Evolutionary conservation across 1,284 basidiomycete species (phyloP), one percentile per base, ranked within the genome.

Genomic region (Cryptococcus neoformans): DNA sequence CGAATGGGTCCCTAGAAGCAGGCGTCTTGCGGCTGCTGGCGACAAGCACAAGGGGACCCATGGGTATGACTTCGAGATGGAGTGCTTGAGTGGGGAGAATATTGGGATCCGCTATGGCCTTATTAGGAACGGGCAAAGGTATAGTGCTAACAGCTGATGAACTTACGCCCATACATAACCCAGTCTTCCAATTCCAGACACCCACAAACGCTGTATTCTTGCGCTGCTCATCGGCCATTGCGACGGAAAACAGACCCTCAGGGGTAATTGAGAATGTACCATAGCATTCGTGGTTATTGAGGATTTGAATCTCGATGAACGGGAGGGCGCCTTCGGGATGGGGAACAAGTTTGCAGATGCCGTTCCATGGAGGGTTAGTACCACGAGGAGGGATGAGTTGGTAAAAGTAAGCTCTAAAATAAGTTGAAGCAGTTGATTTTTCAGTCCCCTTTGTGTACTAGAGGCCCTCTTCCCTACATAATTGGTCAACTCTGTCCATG

Each of bases 101-200:
- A 21, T 21, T 21, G 21, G 21, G 21, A 21, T 21, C 3, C 21
- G 21, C 21, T 21, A 21, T 21, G 21, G 21, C 21, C 21, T 21
- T 21, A 3, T 21, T 21, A 21, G 21, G 21, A 21, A 21, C 21
- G 21, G 3, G 21, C 21, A 21, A 21, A 21, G 21, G 21, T 21
- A 21, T 3, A 21, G 21, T 21, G 3, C 1, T 21, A 21, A 21
- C 21, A 21, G 21, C 3, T 21, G 21, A 21, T 21, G 21, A 21
- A 54, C 53, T 54, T 38, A 54, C 53, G 6, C 53, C 53, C 16
- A 54, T 6, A 6, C 36, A 54, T 14, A 47, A 44, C 38, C 53
- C 53, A 34, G 21, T 54, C 37, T 54, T 54, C 53, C 53, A 54
- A 47, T 54, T 39, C 53, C 53, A 54, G n/a, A 54, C 16, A 6